A percentile compares a stretch with the other conserved stretches of the same genome.
Conservation (phyloP, 441 rosid species). For the Adansonia madagascariensis region DNA sequence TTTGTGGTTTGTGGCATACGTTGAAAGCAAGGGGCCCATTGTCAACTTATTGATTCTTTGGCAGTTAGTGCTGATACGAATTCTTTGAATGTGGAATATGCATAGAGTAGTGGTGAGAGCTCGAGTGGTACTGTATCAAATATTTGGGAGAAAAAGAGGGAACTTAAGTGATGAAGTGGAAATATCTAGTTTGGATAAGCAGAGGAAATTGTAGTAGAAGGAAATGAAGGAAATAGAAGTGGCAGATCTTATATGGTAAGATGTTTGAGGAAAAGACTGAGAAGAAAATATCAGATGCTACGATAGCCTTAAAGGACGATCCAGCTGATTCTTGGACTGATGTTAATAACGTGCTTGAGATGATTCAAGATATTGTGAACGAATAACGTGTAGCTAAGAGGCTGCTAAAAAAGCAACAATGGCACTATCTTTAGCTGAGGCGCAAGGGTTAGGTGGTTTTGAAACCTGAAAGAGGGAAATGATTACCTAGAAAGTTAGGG, state of each 20-base stretch:
- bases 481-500: neutral
- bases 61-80: conserved; percentile 52
- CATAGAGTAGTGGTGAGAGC: conserved; percentile 42
- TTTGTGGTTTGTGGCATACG: conserved; percentile 34
- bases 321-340: conserved; percentile 65
- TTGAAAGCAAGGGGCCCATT: conserved; percentile 40
- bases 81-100: conserved; percentile 48
- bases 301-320: conserved; percentile 83
- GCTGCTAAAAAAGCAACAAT: conserved; percentile 74
- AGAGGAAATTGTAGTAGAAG: conserved; percentile 60
- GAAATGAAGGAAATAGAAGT: conserved; percentile 72
- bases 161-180: conserved; percentile 31
- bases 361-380: conserved; percentile 57
- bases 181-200: conserved; percentile 53
- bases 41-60: conserved; percentile 74
- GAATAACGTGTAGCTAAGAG: conserved; percentile 70
- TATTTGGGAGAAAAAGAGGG: conserved; percentile 36
- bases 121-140: conserved; percentile 14
- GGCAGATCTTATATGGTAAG: conserved; percentile 70
- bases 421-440: conserved; percentile 78
- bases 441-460: conserved; percentile 45
- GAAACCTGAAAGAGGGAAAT: neutral
- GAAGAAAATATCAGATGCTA: conserved; percentile 73
- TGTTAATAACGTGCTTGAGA: conserved; percentile 58
- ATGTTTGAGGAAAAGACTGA: conserved; percentile 89